Evolutionary conservation across 2,329 filamentous ascomycete genomes (phyloP), one percentile per base, ranked within the genome.

Genomic region (Conoideocrella luteorostrata): DNA sequence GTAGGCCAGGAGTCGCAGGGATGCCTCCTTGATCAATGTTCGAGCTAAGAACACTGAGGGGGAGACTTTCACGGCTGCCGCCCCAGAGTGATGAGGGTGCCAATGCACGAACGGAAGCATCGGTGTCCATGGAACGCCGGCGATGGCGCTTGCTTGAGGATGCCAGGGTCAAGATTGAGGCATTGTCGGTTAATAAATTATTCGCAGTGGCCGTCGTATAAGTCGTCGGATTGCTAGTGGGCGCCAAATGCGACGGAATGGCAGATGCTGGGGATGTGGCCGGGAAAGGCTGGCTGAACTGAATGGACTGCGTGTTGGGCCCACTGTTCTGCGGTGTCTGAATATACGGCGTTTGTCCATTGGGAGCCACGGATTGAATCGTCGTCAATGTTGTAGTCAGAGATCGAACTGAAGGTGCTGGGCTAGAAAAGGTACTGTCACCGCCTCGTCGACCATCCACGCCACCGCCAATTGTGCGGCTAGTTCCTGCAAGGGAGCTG

Each of bases 351-450:
- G 60, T 39, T 63, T 68, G 43, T 65, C 68, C 72, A 42, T 77
- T 79, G 4, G 80, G 78, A 4, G 79, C 77, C 49, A 80, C 72
- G 1, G 87, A 91, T 56, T 91, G 87, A 47, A 94, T 89, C 0
- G 87, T 94, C 0, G 88, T 93, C 44, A 94, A 71, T 2, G 87
- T 93, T 0, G 87, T 93, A 2, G 87, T 87, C 43, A 94, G 70
- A 3, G 86, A 91, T 48, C 82, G 83, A 38, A 88, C 80, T 7
- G 86, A 91, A 21, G 86, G 86, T 26, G 86, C 84, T 2, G 87
- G 86, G 11, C 86, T 90, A 15, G 86, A 90, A 61, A 91, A 91
- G 29, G 85, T 89, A 68, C 80, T 84, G 62, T 82, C 78, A 43
- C 72, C 84, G 45, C 87, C 88, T 52, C 85, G 79, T 46, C 81